Evolutionary conservation across 139 green algal genomes (phyloP).

Genomic region (Micromonas commoda): DNA sequence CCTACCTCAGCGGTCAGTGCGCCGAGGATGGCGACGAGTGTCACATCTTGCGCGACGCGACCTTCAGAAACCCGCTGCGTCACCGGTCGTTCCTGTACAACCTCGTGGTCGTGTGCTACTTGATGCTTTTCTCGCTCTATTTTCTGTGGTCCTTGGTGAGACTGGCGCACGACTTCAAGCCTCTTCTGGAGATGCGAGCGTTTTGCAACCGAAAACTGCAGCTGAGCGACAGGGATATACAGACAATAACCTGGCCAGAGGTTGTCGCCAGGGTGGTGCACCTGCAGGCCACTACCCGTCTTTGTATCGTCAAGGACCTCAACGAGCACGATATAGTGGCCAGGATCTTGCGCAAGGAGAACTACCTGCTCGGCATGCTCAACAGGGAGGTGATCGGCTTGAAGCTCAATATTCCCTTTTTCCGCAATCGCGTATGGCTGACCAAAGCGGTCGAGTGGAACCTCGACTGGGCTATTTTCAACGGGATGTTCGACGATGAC

Average conservation of each 20-base stretch:
- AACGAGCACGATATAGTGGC: conserved; percentile 81
- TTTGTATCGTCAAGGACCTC: conserved; percentile 72
- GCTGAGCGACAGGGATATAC: conserved; percentile 28
- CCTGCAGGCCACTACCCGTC: conserved; percentile 61
- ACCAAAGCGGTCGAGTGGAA: conserved; percentile 95
- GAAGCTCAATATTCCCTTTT: neutral
- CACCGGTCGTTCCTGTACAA: neutral
- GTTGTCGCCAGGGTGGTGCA: conserved; percentile 72
- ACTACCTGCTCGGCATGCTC: conserved; percentile 86
- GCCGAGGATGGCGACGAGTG: conserved; percentile 4
- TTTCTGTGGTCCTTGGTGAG: conserved; percentile 2
- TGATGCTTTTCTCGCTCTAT: conserved; percentile 26
- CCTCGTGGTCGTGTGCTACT: conserved; percentile 20
- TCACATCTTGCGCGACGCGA: conserved; percentile 54
- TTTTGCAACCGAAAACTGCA: conserved; percentile 25
- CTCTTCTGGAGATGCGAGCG: conserved; percentile 19
- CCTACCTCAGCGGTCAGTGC: conserved; percentile 38
- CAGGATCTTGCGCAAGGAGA: conserved; percentile 91
- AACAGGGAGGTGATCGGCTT: conserved; percentile 61
- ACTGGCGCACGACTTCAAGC: conserved; percentile 16
- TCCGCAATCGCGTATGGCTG: conserved; percentile 37
- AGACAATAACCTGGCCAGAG: conserved; percentile 78
- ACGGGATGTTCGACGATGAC: conserved; percentile 55
- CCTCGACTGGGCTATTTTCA: conserved; percentile 63
- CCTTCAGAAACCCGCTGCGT: conserved; percentile 34